Conservation (phyloP, 768 basidiomycete species). For the Rhodosporidiobolus odoratus region DNA sequence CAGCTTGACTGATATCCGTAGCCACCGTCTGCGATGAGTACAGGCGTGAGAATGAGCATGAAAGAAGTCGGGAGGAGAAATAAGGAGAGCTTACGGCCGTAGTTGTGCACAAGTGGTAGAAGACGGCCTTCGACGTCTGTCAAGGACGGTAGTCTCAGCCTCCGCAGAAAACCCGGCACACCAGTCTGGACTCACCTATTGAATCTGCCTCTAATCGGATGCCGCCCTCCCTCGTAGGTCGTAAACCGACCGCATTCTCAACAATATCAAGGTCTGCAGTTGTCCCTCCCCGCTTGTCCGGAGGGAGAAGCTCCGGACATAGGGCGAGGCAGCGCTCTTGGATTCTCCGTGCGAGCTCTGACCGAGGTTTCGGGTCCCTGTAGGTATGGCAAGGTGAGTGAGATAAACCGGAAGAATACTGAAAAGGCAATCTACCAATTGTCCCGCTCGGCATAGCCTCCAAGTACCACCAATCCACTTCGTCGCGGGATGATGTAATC, state of each 20-base stretch:
- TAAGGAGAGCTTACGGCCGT: conserved; percentile 53
- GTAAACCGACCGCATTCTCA: conserved; percentile 57
- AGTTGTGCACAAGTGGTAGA: conserved; percentile 60
- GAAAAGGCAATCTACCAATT: conserved; percentile 11
- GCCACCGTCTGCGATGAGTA: conserved; percentile 54
- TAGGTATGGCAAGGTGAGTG: background rate
- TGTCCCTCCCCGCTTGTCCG: conserved; percentile 28
- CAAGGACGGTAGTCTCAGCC: background rate
- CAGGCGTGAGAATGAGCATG: background rate
- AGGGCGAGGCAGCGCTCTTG: conserved; percentile 29
- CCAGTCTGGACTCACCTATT: background rate
- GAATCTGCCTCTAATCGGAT: conserved; percentile 56
- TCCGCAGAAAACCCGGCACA: background rate
- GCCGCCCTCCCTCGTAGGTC: conserved; percentile 65
- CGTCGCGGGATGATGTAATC: conserved; percentile 49
- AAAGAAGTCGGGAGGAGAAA: no score
- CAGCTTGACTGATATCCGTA: conserved; percentile 63
- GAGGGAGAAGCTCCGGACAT: conserved; percentile 26
- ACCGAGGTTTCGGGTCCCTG: conserved; percentile 27
- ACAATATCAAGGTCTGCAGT: conserved; percentile 50
- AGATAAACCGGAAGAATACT: background rate
- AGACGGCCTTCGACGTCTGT: conserved; percentile 39
- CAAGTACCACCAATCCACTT: conserved; percentile 48
- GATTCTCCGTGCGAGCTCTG: conserved; percentile 27
- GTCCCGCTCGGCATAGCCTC: conserved; percentile 45